Evolutionary conservation across 2,329 filamentous ascomycete genomes (phyloP).

Genomic region (Trichoderma sp.): DNA sequence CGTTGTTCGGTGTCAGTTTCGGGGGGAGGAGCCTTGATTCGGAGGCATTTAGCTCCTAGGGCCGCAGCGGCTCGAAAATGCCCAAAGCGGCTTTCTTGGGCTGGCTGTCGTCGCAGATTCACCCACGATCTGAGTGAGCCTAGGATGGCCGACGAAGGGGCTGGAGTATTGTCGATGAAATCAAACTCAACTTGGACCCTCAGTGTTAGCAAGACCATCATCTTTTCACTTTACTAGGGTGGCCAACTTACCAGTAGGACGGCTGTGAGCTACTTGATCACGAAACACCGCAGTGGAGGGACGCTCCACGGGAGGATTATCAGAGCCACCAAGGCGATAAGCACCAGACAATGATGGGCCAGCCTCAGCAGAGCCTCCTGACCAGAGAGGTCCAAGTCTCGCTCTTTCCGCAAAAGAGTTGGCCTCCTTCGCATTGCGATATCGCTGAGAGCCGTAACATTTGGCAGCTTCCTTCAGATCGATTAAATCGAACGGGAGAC

Average conservation of each 20-base stretch:
- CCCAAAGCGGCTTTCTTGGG: neutral
- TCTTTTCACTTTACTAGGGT: too few relatives aligned
- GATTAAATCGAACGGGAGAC: constrained; percentile 37
- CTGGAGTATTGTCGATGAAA: neutral
- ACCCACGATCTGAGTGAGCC: neutral
- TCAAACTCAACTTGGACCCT: neutral
- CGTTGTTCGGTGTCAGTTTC: neutral
- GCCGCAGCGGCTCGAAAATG: constrained; percentile 11
- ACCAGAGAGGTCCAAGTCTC: constrained; percentile 33
- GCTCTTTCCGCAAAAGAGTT: constrained; percentile 28
- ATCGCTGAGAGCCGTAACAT: constrained; percentile 5
- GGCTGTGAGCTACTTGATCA: neutral
- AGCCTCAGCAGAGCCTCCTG: constrained; percentile 18
- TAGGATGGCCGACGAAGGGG: constrained; percentile 18
- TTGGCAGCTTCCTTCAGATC: constrained; percentile 38
- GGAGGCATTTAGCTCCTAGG: constrained; percentile 12
- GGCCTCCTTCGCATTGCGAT: neutral
- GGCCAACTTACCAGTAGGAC: neutral
- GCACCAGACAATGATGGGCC: neutral
- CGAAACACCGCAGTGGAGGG: constrained; percentile 3
- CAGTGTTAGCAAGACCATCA: neutral
- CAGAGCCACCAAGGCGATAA: neutral
- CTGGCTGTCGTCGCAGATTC: neutral
- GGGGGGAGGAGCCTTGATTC: constrained; percentile 3
- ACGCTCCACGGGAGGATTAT: neutral